phyloP scores from a whole-genome alignment of 1,284 basidiomycete species.

The Ganoderma meredithae region DNA sequence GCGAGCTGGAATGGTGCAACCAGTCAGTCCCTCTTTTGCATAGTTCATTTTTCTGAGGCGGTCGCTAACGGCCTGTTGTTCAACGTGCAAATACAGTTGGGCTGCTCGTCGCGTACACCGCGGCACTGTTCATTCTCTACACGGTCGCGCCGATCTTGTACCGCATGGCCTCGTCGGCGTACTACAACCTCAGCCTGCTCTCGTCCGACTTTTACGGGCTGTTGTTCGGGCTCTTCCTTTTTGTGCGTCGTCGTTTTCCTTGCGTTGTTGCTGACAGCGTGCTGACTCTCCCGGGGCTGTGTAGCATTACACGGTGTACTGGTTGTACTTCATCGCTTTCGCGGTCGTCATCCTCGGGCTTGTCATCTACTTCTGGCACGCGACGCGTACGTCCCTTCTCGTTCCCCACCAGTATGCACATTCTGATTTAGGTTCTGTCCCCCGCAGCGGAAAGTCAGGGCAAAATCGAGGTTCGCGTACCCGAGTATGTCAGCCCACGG shows the following conservation, averaged over 20 bases:
- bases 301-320: constrained; percentile 81
- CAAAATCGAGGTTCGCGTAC: constrained; percentile 63
- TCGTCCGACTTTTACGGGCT: constrained; percentile 88
- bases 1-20: constrained; percentile 77
- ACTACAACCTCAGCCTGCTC: constrained; percentile 83
- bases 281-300: not conserved
- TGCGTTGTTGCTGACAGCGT: not conserved
- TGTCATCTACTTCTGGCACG: constrained; percentile 83
- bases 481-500: constrained; percentile 61
- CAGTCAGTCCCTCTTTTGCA: constrained; percentile 49
- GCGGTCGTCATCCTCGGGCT: constrained; percentile 74
- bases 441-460: constrained; percentile 79
- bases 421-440: not conserved
- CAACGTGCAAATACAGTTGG: constrained; percentile 57
- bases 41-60: constrained; percentile 9
- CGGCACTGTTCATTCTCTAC: constrained; percentile 84
- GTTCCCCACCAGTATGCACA: not conserved
- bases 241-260: constrained; percentile 43
- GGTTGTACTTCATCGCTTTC: constrained; percentile 85
- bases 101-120: constrained; percentile 77
- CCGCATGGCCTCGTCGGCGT: constrained; percentile 82
- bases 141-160: constrained; percentile 87
- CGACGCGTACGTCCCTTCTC: constrained; percentile 65
- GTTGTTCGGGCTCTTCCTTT: constrained; percentile 66
- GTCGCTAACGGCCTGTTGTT: constrained; percentile 3